These are phyloP conservation scores for Tricholoma sp. DNA, from an alignment of 768 basidiomycete genomes.

Conservation along the genomic window DNA sequence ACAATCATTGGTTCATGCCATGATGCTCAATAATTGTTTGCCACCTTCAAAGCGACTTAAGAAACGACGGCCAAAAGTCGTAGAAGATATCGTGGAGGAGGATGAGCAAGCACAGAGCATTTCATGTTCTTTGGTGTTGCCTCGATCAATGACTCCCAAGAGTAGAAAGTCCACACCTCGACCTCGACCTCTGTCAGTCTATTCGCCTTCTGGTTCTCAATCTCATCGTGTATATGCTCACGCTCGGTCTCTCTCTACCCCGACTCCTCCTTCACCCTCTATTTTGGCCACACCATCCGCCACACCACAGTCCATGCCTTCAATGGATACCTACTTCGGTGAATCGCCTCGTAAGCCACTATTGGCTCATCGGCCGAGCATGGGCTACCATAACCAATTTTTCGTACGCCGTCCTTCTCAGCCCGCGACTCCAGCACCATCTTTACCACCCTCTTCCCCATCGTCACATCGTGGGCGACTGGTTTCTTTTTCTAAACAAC, in stretches of 20 bases:
- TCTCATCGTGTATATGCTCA: background rate
- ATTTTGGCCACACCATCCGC: constrained; percentile 4
- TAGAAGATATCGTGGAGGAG: background rate
- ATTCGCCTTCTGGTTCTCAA: background rate
- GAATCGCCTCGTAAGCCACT: background rate
- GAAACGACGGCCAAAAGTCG: constrained; percentile 1
- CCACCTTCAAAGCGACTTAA: constrained; percentile 2
- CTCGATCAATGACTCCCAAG: constrained; percentile 1
- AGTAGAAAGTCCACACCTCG: background rate
- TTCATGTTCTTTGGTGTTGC: constrained; percentile 6
- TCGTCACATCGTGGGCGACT: background rate
- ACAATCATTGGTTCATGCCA: constrained; percentile 9
- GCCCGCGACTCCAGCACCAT: background rate
- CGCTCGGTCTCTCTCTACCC: constrained; percentile 1
- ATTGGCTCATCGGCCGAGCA: constrained; percentile 6
- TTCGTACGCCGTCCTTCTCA: constrained; percentile 6
- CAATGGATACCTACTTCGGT: constrained; percentile 1
- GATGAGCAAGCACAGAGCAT: background rate
- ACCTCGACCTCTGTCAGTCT: background rate
- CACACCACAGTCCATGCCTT: background rate
- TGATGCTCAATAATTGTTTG: constrained; percentile 12
- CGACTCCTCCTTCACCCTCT: constrained; percentile 7
- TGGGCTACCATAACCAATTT: constrained; percentile 20
- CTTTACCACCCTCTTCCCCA: background rate
- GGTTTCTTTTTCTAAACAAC: background rate